Conservation (phyloP, 345 rosid genomes). For the Eucalyptus tenuipes region DNA sequence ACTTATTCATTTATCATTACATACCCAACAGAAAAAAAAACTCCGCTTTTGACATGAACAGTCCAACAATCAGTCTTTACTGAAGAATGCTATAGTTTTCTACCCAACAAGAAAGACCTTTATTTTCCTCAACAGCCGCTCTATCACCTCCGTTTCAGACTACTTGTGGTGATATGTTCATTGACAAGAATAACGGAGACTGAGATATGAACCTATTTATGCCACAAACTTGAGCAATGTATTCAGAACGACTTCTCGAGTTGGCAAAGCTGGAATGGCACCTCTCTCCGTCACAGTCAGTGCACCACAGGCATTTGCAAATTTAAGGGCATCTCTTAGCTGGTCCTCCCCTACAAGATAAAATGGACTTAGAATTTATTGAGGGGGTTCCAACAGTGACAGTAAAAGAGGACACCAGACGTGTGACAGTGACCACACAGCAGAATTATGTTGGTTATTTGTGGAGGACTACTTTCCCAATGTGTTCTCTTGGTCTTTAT, state of each 20-base stretch:
- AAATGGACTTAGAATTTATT: not conserved
- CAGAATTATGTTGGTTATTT: not conserved
- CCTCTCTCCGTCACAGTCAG: conserved; percentile 85
- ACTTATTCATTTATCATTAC: not conserved
- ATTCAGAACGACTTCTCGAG: conserved; percentile 50
- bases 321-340: conserved; percentile 62
- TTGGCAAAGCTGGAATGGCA: conserved; percentile 89
- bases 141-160: not conserved
- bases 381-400: not conserved
- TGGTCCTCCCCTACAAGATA: conserved; percentile 42
- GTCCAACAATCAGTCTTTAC: not conserved
- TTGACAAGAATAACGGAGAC: not conserved
- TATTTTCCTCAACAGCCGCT: not conserved
- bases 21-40: not conserved
- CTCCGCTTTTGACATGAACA: not conserved
- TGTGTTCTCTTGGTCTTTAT: not conserved
- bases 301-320: conserved; percentile 94
- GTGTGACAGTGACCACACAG: not conserved
- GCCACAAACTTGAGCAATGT: conserved; percentile 32
- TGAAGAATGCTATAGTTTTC: not conserved
- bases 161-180: not conserved
- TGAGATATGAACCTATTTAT: not conserved
- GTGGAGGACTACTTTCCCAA: not conserved
- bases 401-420: not conserved
- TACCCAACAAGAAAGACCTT: not conserved